These are phyloP conservation scores for Saccharomyces mikatae DNA, from an alignment of 805 yeast genomes.

Conservation along the genomic window DNA sequence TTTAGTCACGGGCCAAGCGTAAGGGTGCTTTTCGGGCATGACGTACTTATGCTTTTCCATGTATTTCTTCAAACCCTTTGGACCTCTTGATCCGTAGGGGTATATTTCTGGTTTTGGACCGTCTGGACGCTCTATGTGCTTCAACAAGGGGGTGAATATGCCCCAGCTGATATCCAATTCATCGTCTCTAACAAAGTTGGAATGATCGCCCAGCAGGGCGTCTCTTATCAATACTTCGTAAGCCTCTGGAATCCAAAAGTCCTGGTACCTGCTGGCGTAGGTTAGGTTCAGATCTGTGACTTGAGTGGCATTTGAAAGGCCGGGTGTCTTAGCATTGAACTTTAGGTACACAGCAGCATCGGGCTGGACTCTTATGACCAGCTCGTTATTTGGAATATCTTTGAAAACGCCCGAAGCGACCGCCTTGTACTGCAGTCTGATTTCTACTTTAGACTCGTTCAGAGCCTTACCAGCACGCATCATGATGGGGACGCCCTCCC, in stretches of 20 bases:
- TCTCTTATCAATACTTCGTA: conserved; percentile 93
- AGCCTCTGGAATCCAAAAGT: conserved; percentile 95
- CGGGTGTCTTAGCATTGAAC: conserved; percentile 90
- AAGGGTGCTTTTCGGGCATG: conserved; percentile 50
- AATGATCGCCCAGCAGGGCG: conserved; percentile 83
- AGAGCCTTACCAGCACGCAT: conserved; percentile 97
- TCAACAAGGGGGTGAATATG: conserved; percentile 83
- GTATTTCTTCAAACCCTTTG: conserved; percentile 53
- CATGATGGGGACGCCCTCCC: conserved; percentile 97
- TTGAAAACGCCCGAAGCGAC: conserved; percentile 77
- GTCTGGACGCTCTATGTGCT: conserved; percentile 63
- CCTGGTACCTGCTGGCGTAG: conserved; percentile 70
- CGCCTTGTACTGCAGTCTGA: conserved; percentile 84
- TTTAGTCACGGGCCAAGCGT: conserved; percentile 87
- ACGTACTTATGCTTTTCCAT: conserved; percentile 64
- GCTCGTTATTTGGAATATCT: conserved; percentile 80
- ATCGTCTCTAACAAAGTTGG: conserved; percentile 96
- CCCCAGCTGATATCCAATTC: conserved; percentile 92
- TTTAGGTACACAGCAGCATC: conserved; percentile 89
- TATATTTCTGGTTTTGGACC: conserved; percentile 63
- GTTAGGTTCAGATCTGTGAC: conserved; percentile 87
- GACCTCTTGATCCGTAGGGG: conserved; percentile 90
- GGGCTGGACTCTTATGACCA: conserved; percentile 92
- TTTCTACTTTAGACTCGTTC: conserved; percentile 89
- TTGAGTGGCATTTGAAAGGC: conserved; percentile 72